Conservation (phyloP, 2,329 filamentous ascomycete species). For the Sporothrix phasma region DNA sequence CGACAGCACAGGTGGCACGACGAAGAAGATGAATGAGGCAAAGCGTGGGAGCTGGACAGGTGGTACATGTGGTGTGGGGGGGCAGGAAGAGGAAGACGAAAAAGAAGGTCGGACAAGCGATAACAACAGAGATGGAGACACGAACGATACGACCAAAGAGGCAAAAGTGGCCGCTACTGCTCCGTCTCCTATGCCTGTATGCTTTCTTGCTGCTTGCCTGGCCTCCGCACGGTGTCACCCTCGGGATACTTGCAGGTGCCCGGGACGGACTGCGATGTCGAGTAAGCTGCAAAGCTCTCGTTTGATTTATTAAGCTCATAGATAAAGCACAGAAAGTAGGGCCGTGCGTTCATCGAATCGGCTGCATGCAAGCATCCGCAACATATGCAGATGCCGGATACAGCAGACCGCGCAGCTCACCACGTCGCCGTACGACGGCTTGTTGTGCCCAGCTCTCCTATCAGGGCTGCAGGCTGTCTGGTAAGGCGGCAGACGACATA, state of each 20-base stretch:
- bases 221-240: neutral
- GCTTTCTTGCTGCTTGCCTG: neutral
- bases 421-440: neutral
- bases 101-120: neutral
- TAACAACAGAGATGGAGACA: too few species aligned
- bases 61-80: neutral
- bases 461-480: neutral
- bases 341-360: neutral
- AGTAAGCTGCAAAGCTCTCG: too few species aligned
- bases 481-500: neutral
- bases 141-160: neutral
- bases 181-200: neutral
- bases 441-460: neutral
- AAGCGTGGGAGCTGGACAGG: neutral
- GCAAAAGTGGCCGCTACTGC: neutral
- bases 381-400: neutral
- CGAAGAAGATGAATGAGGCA: neutral
- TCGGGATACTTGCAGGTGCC: neutral
- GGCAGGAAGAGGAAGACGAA: neutral
- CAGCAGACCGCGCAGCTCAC: neutral
- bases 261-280: neutral
- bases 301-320: too few species aligned
- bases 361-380: neutral
- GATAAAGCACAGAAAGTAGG: neutral
- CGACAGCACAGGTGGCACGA: neutral